Evolutionary conservation across 2,329 filamentous ascomycete species (phyloP).

Genomic region (Tolypocladium endophyticum): DNA sequence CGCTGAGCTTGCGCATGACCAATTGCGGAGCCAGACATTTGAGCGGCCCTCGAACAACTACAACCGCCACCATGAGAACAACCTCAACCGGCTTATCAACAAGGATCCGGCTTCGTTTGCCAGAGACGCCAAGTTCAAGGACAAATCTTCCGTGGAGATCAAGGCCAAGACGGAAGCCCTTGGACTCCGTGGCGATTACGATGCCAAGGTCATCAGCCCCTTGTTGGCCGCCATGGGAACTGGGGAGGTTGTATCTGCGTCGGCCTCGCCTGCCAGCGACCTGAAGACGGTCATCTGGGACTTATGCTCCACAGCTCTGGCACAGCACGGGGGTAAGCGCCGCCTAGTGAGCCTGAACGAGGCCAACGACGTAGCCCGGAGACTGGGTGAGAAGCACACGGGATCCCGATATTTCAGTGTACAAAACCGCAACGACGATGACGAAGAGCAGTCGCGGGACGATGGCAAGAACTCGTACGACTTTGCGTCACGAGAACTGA

Average conservation of each 20-base stretch:
- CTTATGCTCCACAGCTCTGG: conserved; percentile 20
- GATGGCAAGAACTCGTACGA: conserved; percentile 12
- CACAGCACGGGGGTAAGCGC: conserved; percentile 25
- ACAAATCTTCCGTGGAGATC: conserved; percentile 9
- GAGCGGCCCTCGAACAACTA: conserved; percentile 7
- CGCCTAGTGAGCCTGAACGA: conserved; percentile 44
- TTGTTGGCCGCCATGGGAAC: conserved; percentile 17
- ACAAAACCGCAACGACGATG: conserved; percentile 14
- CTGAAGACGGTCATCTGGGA: conserved; percentile 20
- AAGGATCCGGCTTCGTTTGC: conserved; percentile 3
- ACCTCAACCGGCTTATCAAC: conserved; percentile 6
- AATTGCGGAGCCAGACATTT: conserved; percentile 31
- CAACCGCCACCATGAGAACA: conserved; percentile 1
- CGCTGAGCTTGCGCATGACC: conserved; percentile 53
- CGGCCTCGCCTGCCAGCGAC: conserved; percentile 1
- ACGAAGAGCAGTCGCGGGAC: conserved; percentile 13
- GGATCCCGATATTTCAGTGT: conserved; percentile 25
- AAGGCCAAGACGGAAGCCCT: conserved; percentile 10
- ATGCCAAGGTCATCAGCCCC: conserved; percentile 10
- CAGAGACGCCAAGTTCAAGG: conserved; percentile 1
- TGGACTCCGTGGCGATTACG: conserved; percentile 19
- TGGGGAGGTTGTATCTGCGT: conserved; percentile 5
- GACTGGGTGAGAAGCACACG: conserved; percentile 39
- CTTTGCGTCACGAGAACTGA: conserved; percentile 17
- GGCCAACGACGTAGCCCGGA: conserved; percentile 47